Conservation (phyloP, 1,284 basidiomycete genomes). For the Pseudozyma tsukubaensis region DNA sequence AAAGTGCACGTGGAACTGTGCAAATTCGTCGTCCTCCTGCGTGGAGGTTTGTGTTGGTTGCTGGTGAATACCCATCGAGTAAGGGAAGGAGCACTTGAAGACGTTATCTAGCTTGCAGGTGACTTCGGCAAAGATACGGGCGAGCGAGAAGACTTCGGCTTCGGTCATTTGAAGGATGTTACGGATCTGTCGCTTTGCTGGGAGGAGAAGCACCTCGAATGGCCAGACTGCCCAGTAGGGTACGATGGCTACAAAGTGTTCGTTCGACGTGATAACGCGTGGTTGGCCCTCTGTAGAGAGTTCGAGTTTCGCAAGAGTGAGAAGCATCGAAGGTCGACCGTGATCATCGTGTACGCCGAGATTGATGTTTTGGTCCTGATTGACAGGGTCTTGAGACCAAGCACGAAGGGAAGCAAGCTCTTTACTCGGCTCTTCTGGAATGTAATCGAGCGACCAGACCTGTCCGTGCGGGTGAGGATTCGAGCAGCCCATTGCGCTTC, state of each 20-base stretch:
- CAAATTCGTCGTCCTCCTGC: slow-evolving; percentile 69
- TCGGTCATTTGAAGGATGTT: slow-evolving; percentile 53
- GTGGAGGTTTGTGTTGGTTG: slow-evolving; percentile 77
- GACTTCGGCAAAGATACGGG: slow-evolving; percentile 71
- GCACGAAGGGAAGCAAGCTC: slow-evolving; percentile 52
- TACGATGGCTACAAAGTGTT: slow-evolving; percentile 86
- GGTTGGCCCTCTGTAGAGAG: slow-evolving; percentile 71
- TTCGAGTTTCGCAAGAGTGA: slow-evolving; percentile 85
- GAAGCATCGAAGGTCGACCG: slow-evolving; percentile 80
- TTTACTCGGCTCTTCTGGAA: slow-evolving; percentile 62
- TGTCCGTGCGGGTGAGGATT: slow-evolving; percentile 97
- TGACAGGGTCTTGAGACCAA: slow-evolving; percentile 50
- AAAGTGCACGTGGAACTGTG: slow-evolving; percentile 90
- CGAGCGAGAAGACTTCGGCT: slow-evolving; percentile 47
- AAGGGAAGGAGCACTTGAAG: slow-evolving; percentile 82
- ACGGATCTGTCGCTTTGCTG: slow-evolving; percentile 52
- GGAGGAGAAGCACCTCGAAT: slow-evolving; percentile 78
- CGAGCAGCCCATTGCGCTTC: slow-evolving; percentile 93
- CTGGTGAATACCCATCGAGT: slow-evolving; percentile 87
- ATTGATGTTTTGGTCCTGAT: slow-evolving; percentile 30
- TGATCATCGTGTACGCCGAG: slow-evolving; percentile 74
- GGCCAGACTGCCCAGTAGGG: slow-evolving; percentile 99
- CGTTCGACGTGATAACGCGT: slow-evolving; percentile 79
- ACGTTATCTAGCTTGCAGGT: slow-evolving; percentile 65
- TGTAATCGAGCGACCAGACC: slow-evolving; percentile 77